Evolutionary conservation across 768 basidiomycete genomes (phyloP), one percentile per base, ranked within the genome.

Genomic region (Boletus patriciae): DNA sequence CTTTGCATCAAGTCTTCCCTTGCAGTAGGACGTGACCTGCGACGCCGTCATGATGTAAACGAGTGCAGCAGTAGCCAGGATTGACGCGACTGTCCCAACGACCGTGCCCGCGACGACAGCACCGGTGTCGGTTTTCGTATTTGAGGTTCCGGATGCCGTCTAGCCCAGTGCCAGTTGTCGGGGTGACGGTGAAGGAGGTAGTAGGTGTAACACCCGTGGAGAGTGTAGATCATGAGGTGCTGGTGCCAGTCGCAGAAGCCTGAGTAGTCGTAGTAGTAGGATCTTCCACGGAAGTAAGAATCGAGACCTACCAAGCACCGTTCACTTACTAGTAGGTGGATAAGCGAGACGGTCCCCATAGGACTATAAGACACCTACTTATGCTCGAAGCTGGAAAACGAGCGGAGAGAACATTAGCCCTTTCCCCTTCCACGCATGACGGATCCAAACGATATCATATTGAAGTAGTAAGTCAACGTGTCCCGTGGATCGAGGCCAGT

Each of bases 371-470:
- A 59, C 38, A 42, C 31, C 27, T n/a, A n/a, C n/a, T n/a, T 36
- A 57, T 57, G 25, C 38, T 42, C n/a, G 42, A 60, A 21, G 57
- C 58, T 60, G 19, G 42, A 40, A 46, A 16, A 36, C 45, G 34
- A 47, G 27, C 6, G 25, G 23, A 47, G 36, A 37, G 21, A 40
- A 45, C 15, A 42, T 25, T 3, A 45, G 27, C n/a, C 27, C 15
- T 47, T 15, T 1, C 6, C 23, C n/a, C 25, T 37, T 19, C 5
- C 6, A 18, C 38, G 16, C 27, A 47, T 12, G 12, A 25, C 9
- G 9, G 19, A 33, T 25, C 12, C 19, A 50, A 38, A 54, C 21
- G 21, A 40, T 23, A 40, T 6, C 21, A 25, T 53, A 11, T 43
- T 42, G 36, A 58, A 58, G 46, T 23, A 51, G 44, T 42, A 59